Conservation (phyloP, 139 green algal genomes). For the Pleodorina starrii region DNA sequence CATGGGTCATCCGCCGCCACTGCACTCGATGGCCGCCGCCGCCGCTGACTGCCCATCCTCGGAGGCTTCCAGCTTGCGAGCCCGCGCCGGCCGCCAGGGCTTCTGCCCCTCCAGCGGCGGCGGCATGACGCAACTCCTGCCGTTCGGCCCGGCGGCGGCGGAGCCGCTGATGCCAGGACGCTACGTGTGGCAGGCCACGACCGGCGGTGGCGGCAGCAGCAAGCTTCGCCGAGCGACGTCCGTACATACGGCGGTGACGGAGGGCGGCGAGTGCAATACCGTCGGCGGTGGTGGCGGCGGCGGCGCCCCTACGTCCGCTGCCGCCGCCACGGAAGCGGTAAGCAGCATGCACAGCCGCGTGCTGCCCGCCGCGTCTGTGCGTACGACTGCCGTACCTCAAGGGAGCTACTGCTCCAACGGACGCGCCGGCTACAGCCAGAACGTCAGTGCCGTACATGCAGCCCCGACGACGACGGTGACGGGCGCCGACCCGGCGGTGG, state of each 20-base stretch:
- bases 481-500: not conserved
- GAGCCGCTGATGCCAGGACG: constrained; percentile 47
- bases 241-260: not conserved
- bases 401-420: not conserved
- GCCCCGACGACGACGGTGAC: not conserved
- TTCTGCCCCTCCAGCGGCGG: not conserved
- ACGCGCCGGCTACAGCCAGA: not conserved
- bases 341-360: not conserved
- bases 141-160: not conserved
- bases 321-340: not conserved
- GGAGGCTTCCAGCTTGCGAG: constrained; percentile 12
- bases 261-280: not conserved
- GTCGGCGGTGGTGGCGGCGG: not conserved
- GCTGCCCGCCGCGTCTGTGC: not conserved
- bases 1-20: not conserved
- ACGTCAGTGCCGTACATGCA: not conserved
- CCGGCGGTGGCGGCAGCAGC: not conserved
- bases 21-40: not conserved
- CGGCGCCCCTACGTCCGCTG: not conserved
- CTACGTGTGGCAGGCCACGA: constrained; percentile 43
- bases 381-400: not conserved
- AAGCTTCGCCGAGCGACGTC: not conserved
- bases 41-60: not conserved
- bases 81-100: not conserved
- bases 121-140: not conserved